Evolutionary conservation across 73 alveolate species (phyloP).

Genomic region (Paramecium biaurelia): DNA sequence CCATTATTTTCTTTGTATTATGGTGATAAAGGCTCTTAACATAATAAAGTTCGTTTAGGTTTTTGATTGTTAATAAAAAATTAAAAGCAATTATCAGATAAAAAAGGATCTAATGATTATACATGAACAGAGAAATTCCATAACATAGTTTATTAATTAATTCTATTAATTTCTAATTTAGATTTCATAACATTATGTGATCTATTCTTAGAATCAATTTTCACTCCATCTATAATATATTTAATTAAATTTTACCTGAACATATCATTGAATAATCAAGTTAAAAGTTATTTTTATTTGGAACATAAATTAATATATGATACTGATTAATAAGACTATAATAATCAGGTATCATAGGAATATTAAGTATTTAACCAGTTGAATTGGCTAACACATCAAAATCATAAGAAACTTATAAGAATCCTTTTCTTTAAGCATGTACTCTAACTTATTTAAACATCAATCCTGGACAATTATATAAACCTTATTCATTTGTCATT

Average conservation of each 20-base stretch:
- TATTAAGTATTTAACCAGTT: neutral
- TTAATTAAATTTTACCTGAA: neutral
- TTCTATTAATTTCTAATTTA: constrained; percentile 46
- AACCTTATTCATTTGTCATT: neutral
- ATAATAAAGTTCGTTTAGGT: constrained; percentile 7
- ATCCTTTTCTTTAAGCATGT: constrained; percentile 50
- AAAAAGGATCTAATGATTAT: constrained; percentile 38
- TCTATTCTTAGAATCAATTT: constrained; percentile 10
- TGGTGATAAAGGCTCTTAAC: constrained; percentile 49
- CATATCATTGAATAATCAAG: constrained; percentile 16
- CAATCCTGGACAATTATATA: constrained; percentile 31
- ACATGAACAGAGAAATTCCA: constrained; percentile 55
- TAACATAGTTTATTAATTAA: neutral
- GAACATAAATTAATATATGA: constrained; percentile 31
- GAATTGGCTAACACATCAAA: constrained; percentile 45
- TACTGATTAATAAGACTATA: neutral
- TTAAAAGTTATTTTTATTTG: constrained; percentile 19
- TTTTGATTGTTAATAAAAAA: constrained; percentile 27
- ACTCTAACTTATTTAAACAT: constrained; percentile 40
- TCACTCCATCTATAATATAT: neutral
- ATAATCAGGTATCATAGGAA: constrained; percentile 47
- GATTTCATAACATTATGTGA: constrained; percentile 30
- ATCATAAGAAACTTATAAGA: neutral
- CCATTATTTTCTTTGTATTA: constrained; percentile 1
- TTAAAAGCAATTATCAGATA: neutral